A percentile compares a stretch with the other conserved stretches of the same genome.
Evolutionary conservation across 768 basidiomycete species (phyloP).

Genomic region (Suillus cothurnatus): DNA sequence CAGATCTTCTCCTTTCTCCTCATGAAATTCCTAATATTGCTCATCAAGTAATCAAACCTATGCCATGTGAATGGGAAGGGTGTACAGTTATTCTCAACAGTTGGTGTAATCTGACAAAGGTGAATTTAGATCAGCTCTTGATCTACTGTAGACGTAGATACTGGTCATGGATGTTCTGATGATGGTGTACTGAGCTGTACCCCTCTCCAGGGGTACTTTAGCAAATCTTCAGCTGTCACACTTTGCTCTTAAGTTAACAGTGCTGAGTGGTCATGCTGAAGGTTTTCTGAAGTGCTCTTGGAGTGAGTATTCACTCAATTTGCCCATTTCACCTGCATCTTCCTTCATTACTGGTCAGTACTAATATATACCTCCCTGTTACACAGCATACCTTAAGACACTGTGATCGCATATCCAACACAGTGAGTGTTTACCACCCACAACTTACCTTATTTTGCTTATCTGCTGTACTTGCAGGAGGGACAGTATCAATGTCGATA

Average conservation of each 20-base stretch:
- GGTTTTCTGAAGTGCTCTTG: conserved; percentile 23
- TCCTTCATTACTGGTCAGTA: neutral
- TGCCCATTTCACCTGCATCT: neutral
- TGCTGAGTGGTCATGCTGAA: conserved; percentile 20
- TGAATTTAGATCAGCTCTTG: conserved; percentile 19
- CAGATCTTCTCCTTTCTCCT: conserved; percentile 22
- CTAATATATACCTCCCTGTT: conserved; percentile 13
- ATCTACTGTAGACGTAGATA: conserved; percentile 8
- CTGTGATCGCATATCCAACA: conserved; percentile 20
- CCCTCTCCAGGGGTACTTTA: conserved; percentile 9
- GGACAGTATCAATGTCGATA: conserved; percentile 27
- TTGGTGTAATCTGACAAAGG: conserved; percentile 32
- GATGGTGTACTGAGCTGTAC: neutral
- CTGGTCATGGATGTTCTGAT: conserved; percentile 13
- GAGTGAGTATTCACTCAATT: conserved; percentile 5
- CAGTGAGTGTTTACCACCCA: conserved; percentile 13
- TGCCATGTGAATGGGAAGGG: conserved; percentile 33
- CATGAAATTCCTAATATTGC: conserved; percentile 24
- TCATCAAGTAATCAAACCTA: conserved; percentile 24
- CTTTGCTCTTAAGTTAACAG: conserved; percentile 10
- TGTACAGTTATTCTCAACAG: conserved; percentile 30
- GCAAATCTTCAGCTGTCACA: conserved; percentile 17
- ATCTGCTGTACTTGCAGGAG: conserved; percentile 19
- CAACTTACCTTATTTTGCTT: neutral
- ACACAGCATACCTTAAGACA: conserved; percentile 30